Percentiles rank a stretch among this genome's conserved stretches.
phyloP scores from a whole-genome alignment of 176 grass and related monocot genomes.

The Paspalum notatum region DNA sequence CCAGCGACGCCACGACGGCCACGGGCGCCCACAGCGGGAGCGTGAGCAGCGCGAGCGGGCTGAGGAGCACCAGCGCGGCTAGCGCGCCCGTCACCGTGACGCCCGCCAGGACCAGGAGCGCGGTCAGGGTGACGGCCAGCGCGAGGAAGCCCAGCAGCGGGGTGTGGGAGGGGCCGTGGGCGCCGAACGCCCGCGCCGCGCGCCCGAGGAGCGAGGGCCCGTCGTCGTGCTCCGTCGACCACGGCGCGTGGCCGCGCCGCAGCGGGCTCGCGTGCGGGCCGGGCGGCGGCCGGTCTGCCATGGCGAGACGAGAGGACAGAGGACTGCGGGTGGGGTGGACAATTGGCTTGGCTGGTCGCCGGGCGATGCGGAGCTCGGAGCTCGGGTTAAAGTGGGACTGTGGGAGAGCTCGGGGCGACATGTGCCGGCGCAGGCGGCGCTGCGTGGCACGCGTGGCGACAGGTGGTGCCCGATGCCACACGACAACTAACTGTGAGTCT shows the following conservation, averaged over 20 bases:
- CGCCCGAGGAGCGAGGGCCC: conserved; percentile 8
- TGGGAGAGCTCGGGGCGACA: conserved; percentile 11
- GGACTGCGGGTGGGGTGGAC: not conserved
- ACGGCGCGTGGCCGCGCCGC: not conserved
- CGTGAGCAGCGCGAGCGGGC: conserved; percentile 63
- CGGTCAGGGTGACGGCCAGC: conserved; percentile 48
- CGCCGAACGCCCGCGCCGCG: conserved; percentile 33
- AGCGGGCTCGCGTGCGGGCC: not conserved
- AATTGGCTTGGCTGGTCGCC: not conserved
- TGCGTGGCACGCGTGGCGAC: conserved; percentile 36
- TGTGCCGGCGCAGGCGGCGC: conserved; percentile 2
- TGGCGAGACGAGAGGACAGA: not conserved
- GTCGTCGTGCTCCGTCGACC: not conserved
- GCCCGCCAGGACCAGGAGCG: conserved; percentile 58
- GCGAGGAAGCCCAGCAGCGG: conserved; percentile 64
- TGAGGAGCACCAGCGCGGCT: conserved; percentile 45
- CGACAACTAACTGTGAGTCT: too few relatives aligned
- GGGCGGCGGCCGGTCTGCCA: conserved; percentile 30
- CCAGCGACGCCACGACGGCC: not conserved
- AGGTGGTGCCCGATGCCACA: conserved; percentile 15
- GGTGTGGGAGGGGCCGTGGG: conserved; percentile 34
- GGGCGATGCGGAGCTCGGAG: not conserved
- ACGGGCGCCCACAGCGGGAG: conserved; percentile 66
- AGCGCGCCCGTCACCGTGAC: conserved; percentile 50
- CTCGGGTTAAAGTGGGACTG: not conserved